Conservation (phyloP, 495 filamentous ascomycete species). For the Pseudoneurospora amorphoporcata region DNA sequence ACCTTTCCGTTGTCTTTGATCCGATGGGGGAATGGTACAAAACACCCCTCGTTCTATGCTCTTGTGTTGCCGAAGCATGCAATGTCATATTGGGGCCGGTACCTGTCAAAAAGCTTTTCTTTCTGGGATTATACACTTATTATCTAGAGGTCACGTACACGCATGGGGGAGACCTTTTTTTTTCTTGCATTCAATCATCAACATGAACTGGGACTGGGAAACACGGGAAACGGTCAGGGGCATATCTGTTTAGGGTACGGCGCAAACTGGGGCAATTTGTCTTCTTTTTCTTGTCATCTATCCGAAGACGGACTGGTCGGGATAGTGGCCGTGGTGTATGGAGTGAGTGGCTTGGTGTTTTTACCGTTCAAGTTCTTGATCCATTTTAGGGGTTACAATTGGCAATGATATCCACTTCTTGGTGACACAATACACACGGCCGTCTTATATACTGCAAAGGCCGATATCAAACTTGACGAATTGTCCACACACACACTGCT, state of each 20-base stretch:
- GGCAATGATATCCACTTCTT: neutral
- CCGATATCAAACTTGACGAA: neutral
- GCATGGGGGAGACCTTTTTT: constrained; percentile 2
- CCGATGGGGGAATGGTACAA: neutral
- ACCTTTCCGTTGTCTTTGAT: neutral
- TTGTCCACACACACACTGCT: neutral
- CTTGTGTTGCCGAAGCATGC: constrained; percentile 1
- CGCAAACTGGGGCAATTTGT: neutral
- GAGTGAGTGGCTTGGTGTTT: neutral
- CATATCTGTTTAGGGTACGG: neutral
- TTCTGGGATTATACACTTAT: neutral
- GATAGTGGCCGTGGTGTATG: neutral
- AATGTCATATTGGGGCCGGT: neutral
- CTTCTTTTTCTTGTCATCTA: neutral
- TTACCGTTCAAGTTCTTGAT: neutral
- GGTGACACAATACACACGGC: neutral
- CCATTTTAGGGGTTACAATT: neutral
- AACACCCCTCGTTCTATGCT: neutral
- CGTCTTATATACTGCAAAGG: neutral
- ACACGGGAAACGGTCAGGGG: neutral
- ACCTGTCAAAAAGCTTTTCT: neutral
- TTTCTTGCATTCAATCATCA: neutral
- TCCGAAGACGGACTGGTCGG: neutral
- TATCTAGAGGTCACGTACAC: neutral
- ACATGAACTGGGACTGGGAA: neutral